Conservation (phyloP, 768 basidiomycete genomes). For the Jaapia argillacea region DNA sequence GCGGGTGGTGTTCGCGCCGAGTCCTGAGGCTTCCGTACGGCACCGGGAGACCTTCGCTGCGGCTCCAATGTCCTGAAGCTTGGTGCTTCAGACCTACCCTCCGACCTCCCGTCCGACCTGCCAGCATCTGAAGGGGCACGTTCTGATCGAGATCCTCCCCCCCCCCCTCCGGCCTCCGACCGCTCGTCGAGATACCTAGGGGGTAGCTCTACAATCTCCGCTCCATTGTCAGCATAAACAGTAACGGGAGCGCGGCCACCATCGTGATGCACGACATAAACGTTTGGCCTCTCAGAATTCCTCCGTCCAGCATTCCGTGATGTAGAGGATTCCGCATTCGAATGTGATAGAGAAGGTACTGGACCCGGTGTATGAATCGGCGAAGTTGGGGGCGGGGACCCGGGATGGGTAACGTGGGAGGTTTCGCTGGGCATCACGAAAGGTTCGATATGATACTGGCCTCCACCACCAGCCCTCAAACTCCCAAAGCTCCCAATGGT, state of each 20-base stretch:
- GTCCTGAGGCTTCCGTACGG: neutral
- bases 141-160: too few relatives aligned
- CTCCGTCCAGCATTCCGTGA: slow-evolving; percentile 1
- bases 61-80: neutral
- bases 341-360: too few relatives aligned
- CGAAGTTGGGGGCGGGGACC: too few relatives aligned
- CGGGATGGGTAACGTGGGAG: too few relatives aligned
- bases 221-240: slow-evolving; percentile 43
- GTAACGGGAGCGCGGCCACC: slow-evolving; percentile 47
- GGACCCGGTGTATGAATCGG: too few relatives aligned
- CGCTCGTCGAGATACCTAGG: slow-evolving; percentile 29
- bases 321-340: too few relatives aligned
- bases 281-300: slow-evolving; percentile 16
- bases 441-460: slow-evolving; percentile 32
- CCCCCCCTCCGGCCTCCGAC: too few relatives aligned
- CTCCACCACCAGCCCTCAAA: too few relatives aligned
- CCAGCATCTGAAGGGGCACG: too few relatives aligned
- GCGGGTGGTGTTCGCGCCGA: neutral
- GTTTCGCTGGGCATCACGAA: slow-evolving; percentile 30
- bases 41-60: neutral
- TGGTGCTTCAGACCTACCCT: neutral
- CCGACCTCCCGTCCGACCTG: neutral
- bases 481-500: neutral
- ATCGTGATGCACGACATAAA: slow-evolving; percentile 56
- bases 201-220: slow-evolving; percentile 50